Conservation (phyloP, 495 filamentous ascomycete species). For the Opeltia flavorubescens region DNA sequence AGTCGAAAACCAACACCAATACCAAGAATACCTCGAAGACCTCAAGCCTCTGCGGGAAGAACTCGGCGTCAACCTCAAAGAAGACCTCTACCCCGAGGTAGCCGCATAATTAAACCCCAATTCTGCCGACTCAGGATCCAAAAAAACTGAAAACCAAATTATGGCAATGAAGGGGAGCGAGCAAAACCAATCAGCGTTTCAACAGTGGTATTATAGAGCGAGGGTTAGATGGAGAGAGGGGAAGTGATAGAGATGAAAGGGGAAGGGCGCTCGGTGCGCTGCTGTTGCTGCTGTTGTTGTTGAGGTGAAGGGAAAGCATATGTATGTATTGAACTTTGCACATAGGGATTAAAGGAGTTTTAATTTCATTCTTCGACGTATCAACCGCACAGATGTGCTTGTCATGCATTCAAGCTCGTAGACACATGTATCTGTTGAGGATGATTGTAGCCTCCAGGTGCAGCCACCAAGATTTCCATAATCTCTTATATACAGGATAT, state of each 20-base stretch:
- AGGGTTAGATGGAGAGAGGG: background rate
- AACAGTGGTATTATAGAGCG: background rate
- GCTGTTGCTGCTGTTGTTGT: background rate
- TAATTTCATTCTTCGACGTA: background rate
- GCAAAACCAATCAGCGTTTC: too few species aligned
- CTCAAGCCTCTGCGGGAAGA: conserved; percentile 88
- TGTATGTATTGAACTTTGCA: conserved; percentile 1
- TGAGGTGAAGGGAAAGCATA: background rate
- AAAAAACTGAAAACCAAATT: background rate
- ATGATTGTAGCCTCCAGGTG: too few species aligned
- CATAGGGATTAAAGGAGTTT: background rate
- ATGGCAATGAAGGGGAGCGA: background rate
- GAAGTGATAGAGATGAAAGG: background rate
- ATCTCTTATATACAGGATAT: too few species aligned
- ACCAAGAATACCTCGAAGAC: conserved; percentile 90
- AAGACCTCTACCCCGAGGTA: conserved; percentile 82
- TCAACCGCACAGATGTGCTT: too few species aligned
- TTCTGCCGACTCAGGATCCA: conserved; percentile 7
- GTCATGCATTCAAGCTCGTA: too few species aligned
- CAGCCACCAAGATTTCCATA: too few species aligned
- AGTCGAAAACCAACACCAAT: conserved; percentile 95
- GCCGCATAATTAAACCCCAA: conserved; percentile 29
- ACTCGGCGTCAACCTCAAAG: conserved; percentile 79
- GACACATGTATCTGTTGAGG: too few species aligned
- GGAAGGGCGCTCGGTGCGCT: background rate